phyloP scores from a whole-genome alignment of 2,329 filamentous ascomycete genomes.

The Colletotrichum falcatum region DNA sequence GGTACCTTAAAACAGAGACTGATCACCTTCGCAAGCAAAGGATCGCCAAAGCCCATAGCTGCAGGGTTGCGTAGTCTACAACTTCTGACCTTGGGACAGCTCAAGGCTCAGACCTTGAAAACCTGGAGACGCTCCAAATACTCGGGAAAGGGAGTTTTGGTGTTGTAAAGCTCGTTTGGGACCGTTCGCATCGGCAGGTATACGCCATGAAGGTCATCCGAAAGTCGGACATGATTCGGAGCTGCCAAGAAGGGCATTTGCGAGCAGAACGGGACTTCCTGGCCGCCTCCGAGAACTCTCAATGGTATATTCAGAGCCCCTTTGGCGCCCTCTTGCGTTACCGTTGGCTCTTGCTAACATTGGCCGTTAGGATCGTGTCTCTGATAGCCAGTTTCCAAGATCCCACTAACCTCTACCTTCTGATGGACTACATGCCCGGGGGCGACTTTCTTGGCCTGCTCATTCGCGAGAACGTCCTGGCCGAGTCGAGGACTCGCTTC shows the following conservation, averaged over 20 bases:
- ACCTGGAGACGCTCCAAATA: constrained; percentile 85
- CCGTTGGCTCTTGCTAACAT: not conserved
- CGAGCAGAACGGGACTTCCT: constrained; percentile 93
- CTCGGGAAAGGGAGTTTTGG: constrained; percentile 96
- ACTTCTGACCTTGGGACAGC: not conserved
- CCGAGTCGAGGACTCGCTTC: constrained; percentile 82
- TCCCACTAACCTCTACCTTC: constrained; percentile 83
- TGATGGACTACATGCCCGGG: constrained; percentile 99
- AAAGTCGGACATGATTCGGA: constrained; percentile 92
- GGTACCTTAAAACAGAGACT: constrained; percentile 70
- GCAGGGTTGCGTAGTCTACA: constrained; percentile 20
- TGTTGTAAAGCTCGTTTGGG: constrained; percentile 86
- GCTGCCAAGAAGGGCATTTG: constrained; percentile 91
- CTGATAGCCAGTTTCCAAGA: constrained; percentile 93
- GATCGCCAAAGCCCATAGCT: constrained; percentile 21
- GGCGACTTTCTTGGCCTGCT: constrained; percentile 92
- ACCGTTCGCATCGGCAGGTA: constrained; percentile 64
- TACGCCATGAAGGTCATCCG: constrained; percentile 98
- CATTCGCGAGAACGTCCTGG: constrained; percentile 85
- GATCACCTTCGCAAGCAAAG: constrained; percentile 48
- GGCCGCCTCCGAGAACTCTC: constrained; percentile 86
- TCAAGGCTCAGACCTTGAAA: constrained; percentile 50
- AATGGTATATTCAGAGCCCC: constrained; percentile 66
- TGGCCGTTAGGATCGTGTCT: constrained; percentile 77
- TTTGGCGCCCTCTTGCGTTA: not conserved